Conservation (phyloP, 75 land plant genomes). For the Pseudotsuga menziesii region DNA sequence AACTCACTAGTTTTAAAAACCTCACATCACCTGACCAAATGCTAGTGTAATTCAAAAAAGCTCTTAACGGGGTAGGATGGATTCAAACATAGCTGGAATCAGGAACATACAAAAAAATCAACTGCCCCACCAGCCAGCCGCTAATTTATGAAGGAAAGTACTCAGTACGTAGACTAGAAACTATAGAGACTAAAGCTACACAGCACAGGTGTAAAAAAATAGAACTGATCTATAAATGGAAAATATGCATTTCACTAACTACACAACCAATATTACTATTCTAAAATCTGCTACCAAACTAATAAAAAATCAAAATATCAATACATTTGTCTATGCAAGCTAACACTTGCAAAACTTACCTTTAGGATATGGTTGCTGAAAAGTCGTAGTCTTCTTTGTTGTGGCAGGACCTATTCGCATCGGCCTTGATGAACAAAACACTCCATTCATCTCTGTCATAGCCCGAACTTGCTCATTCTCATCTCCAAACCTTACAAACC, state of each 20-base stretch:
- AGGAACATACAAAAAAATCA: background rate
- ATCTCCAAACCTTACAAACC: constrained; percentile 94
- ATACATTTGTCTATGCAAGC: background rate
- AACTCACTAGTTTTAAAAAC: background rate
- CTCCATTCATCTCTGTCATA: constrained; percentile 95
- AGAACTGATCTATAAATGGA: background rate
- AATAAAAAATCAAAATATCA: background rate
- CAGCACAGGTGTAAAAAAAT: background rate
- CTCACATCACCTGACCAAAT: background rate
- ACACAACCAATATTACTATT: background rate
- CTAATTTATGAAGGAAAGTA: background rate
- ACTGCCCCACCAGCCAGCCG: too few relatives aligned
- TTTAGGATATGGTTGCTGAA: constrained; percentile 23
- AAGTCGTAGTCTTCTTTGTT: constrained; percentile 53
- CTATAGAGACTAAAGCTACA: background rate
- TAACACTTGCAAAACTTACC: constrained; percentile 5
- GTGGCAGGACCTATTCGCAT: constrained; percentile 95
- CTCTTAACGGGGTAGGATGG: background rate
- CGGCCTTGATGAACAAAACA: constrained; percentile 70
- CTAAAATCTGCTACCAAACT: background rate
- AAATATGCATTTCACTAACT: background rate
- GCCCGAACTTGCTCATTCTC: constrained; percentile 76
- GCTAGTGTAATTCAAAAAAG: background rate
- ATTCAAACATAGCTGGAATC: background rate
- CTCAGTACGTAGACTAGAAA: background rate